A percentile compares a stretch with the other conserved stretches of the same genome.
These are phyloP conservation scores for Coniochaeta sp. DNA, from an alignment of 2,329 filamentous ascomycete genomes.

Conservation along the genomic window DNA sequence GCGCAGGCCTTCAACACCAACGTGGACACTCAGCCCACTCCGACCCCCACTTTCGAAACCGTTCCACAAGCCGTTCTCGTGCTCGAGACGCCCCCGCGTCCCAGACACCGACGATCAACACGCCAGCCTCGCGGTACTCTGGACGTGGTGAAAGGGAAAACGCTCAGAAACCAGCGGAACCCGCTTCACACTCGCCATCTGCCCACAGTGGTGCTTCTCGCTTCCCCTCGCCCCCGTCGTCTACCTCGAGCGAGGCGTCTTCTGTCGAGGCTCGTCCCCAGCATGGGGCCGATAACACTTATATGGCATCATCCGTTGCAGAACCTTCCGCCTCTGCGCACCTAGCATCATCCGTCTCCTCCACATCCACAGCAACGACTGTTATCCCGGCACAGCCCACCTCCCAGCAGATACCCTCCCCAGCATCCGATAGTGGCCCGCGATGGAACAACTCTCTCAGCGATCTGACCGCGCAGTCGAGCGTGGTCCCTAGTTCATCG, in stretches of 20 bases:
- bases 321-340: slow-evolving; percentile 10
- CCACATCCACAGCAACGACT: slow-evolving; percentile 15
- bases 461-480: slow-evolving; percentile 18
- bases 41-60: slow-evolving; percentile 27
- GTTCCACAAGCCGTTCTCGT: slow-evolving; percentile 26
- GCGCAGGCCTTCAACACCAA: slow-evolving; percentile 38
- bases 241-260: slow-evolving; percentile 33
- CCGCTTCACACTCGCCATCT: slow-evolving; percentile 14
- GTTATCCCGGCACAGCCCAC: slow-evolving; percentile 11
- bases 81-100: slow-evolving; percentile 9
- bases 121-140: neutral
- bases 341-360: slow-evolving; percentile 24
- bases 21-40: slow-evolving; percentile 31
- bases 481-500: slow-evolving; percentile 18
- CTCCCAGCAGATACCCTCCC: slow-evolving; percentile 22
- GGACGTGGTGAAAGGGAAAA: slow-evolving; percentile 6
- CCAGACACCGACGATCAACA: neutral
- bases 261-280: slow-evolving; percentile 18
- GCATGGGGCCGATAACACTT: slow-evolving; percentile 15
- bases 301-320: slow-evolving; percentile 11
- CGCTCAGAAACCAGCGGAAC: slow-evolving; percentile 6
- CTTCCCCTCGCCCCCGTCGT: slow-evolving; percentile 48
- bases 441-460: slow-evolving; percentile 13
- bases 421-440: slow-evolving; percentile 23
- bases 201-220: slow-evolving; percentile 34